A percentile compares a stretch with the other conserved stretches of the same genome.
Conservation (phyloP, 2,329 filamentous ascomycete species). For the Penicillium brasilianum region DNA sequence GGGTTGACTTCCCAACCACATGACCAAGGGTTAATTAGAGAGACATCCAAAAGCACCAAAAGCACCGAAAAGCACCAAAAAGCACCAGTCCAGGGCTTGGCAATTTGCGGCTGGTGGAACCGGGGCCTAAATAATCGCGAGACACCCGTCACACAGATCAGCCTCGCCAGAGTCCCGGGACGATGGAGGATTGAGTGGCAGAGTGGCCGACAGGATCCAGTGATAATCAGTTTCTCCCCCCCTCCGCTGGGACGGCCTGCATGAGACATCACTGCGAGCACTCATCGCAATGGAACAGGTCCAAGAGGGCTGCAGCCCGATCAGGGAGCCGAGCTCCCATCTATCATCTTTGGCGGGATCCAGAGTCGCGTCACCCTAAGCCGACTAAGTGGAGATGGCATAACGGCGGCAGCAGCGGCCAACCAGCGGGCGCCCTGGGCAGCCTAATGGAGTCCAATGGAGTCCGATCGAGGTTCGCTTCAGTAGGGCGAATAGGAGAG, state of each 20-base stretch:
- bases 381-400: slow-evolving; percentile 24
- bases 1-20: slow-evolving; percentile 5
- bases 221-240: neutral
- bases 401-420: slow-evolving; percentile 23
- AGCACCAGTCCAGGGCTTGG: neutral
- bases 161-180: neutral
- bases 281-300: neutral
- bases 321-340: slow-evolving; percentile 26
- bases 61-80: neutral
- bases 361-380: slow-evolving; percentile 23
- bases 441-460: slow-evolving; percentile 11
- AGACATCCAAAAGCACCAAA: neutral
- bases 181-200: neutral
- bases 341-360: slow-evolving; percentile 16
- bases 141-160: neutral
- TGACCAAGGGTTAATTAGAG: slow-evolving; percentile 1
- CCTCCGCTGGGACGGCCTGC: neutral
- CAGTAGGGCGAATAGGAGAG: slow-evolving; percentile 16
- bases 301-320: slow-evolving; percentile 11
- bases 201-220: neutral
- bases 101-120: slow-evolving; percentile 8
- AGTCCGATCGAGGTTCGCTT: slow-evolving; percentile 15
- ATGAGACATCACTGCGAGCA: slow-evolving; percentile 14
- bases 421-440: slow-evolving; percentile 14
- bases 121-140: neutral